phyloP scores from a whole-genome alignment of 73 alveolate species.

The Paramecium tetraurelia region DNA sequence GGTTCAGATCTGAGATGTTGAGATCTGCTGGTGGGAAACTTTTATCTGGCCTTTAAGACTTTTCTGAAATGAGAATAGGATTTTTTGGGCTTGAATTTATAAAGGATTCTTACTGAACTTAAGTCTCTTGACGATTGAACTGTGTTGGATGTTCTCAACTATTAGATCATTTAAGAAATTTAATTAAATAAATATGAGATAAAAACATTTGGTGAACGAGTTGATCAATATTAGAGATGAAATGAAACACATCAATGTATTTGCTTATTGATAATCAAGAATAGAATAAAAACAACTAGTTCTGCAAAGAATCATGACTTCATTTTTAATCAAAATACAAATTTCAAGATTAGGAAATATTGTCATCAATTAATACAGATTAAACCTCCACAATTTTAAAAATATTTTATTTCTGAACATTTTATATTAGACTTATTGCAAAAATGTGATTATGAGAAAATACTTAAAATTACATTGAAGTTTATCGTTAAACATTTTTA shows the following conservation, averaged over 20 bases:
- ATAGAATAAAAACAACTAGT: background rate
- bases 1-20: background rate
- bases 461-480: background rate
- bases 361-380: background rate
- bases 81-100: background rate
- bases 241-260: constrained; percentile 4
- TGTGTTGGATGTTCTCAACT: background rate
- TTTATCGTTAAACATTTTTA: background rate
- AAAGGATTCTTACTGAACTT: background rate
- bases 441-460: background rate
- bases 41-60: constrained; percentile 22
- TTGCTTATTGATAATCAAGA: background rate
- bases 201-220: background rate
- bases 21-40: constrained; percentile 14
- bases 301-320: background rate
- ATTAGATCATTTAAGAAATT: background rate
- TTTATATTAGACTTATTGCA: background rate
- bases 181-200: background rate
- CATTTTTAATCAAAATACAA: background rate
- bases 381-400: background rate
- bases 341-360: background rate
- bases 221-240: background rate
- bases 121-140: background rate
- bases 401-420: constrained; percentile 6
- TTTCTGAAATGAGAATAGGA: constrained; percentile 22